Base-by-base conservation (phyloP, 805 yeast species). In the Kluyveromyces nonfermentans region DNA sequence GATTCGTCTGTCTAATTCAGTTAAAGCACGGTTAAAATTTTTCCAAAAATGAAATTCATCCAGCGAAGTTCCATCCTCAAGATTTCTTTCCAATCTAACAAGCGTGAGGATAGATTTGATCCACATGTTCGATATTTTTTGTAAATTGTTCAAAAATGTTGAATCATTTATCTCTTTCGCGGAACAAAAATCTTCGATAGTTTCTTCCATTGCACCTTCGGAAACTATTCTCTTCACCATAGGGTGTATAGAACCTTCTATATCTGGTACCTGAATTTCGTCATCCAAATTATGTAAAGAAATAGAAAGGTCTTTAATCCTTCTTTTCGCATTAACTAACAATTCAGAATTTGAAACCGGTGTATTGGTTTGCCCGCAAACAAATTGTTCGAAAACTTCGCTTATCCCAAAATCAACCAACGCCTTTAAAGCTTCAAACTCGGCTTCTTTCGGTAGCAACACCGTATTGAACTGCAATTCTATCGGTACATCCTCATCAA, bases 1-100 rank as follows among this genome's bases (percentile, higher is more conserved):
- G 1, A 85, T 60, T 55, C 87, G 95, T 1, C 68, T 67, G 42
- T 75, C 74, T 1, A 85, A 69, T 1, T 78, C 65, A 2, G 52
- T 45, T 35, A 89, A 65, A 0, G 85, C 80, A 1, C 62, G 55
- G 52, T 85, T 90, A 67, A 85, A 69, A 0, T 86, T 74, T 7
- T 68, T 64, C 97, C 97, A 89, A 51, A 84, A 88, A 38, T 72
- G 75, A 3, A 83, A 69, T 54, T 89, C 97, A 34, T 82, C 87
- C 1, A 62, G 51, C 1, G 77, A 71, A 0, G 77, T 63, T 1
- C 85, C 87, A 21, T 73, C 78, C 0, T 63, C 47, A 0, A 83
- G 76, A 21, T 74, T 74, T 17, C 67, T 65, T 0, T 87, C 49
- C 30, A 48, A 40, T 19, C 67, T 65, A 0, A 87, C 47, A 17